These are phyloP conservation scores for Stachybotrys chartarum DNA, from an alignment of 2,329 filamentous ascomycete species.

Conservation along the genomic window DNA sequence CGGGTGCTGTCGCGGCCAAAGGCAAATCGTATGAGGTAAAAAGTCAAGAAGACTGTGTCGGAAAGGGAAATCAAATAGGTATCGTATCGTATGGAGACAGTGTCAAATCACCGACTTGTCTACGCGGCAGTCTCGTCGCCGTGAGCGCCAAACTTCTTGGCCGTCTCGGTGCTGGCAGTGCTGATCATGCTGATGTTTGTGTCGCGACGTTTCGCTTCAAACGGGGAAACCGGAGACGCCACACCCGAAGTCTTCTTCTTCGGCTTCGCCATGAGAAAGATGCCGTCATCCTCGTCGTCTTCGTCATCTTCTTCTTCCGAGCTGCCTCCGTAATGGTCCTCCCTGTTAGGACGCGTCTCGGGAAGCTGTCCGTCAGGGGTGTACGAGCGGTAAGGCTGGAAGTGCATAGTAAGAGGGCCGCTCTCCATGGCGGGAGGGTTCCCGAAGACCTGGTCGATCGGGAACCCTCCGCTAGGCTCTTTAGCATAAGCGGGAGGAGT, in stretches of 20 bases:
- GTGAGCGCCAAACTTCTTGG: constrained; percentile 45
- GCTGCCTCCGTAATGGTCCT: constrained; percentile 2
- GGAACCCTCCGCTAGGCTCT: constrained; percentile 37
- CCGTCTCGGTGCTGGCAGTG: constrained; percentile 56
- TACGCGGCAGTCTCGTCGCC: constrained; percentile 18
- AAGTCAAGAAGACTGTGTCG: neutral
- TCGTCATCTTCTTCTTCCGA: constrained; percentile 37
- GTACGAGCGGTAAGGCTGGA: neutral
- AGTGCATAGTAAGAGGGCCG: constrained; percentile 19
- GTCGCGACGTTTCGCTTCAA: constrained; percentile 41
- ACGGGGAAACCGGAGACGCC: constrained; percentile 16
- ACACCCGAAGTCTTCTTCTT: constrained; percentile 31
- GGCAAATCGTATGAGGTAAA: too few species aligned
- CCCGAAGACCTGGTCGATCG: constrained; percentile 33
- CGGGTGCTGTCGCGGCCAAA: too few species aligned
- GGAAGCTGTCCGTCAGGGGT: constrained; percentile 1
- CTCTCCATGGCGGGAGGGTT: constrained; percentile 24
- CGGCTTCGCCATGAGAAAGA: constrained; percentile 45
- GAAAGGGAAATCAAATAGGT: neutral
- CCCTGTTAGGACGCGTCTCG: neutral
- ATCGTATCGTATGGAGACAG: neutral
- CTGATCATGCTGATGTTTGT: constrained; percentile 56
- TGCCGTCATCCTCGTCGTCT: constrained; percentile 47
- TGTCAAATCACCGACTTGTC: constrained; percentile 1
- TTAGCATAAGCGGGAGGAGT: constrained; percentile 45